Percentiles rank a stretch among this genome's conserved stretches.
These are phyloP conservation scores for Hansenula lynferdii DNA, from an alignment of 1,139 yeast species.

Conservation along the genomic window DNA sequence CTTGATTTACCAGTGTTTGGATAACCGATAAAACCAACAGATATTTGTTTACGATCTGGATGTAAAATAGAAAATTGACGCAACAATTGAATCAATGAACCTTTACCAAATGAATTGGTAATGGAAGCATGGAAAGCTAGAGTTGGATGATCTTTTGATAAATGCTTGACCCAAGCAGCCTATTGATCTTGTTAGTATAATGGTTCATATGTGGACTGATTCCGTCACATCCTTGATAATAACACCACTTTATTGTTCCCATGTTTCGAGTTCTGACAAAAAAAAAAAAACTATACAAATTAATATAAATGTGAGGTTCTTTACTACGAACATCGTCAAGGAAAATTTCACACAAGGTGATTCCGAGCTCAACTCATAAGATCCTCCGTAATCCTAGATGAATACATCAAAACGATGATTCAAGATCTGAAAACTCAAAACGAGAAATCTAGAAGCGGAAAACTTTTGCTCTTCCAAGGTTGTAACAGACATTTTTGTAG, in stretches of 20 bases:
- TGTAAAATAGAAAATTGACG: conserved; percentile 92
- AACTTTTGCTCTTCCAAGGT: conserved; percentile 82
- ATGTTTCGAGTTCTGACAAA: conserved; percentile 15
- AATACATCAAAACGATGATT: conserved; percentile 19
- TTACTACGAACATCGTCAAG: conserved; percentile 57
- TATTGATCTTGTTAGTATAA: conserved; percentile 45
- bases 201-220: too few relatives aligned
- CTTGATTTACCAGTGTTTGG: conserved; percentile 98
- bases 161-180: conserved; percentile 99
- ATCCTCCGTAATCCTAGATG: conserved; percentile 28
- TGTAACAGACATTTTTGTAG: conserved; percentile 78
- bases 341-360: conserved; percentile 22
- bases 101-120: conserved; percentile 96
- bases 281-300: conserved; percentile 9
- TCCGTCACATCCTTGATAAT: conserved; percentile 24
- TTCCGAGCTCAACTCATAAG: conserved; percentile 64
- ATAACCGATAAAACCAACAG: conserved; percentile 96
- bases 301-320: conserved; percentile 51
- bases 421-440: conserved; percentile 22
- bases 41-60: conserved; percentile 90
- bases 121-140: conserved; percentile 98
- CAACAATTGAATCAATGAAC: conserved; percentile 86
- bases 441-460: conserved; percentile 47
- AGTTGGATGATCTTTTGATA: conserved; percentile 90
- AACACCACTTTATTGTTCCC: conserved; percentile 32